Evolutionary conservation across 176 grass and related monocot genomes (phyloP).

Genomic region (Ampelocalamus luodianensis): DNA sequence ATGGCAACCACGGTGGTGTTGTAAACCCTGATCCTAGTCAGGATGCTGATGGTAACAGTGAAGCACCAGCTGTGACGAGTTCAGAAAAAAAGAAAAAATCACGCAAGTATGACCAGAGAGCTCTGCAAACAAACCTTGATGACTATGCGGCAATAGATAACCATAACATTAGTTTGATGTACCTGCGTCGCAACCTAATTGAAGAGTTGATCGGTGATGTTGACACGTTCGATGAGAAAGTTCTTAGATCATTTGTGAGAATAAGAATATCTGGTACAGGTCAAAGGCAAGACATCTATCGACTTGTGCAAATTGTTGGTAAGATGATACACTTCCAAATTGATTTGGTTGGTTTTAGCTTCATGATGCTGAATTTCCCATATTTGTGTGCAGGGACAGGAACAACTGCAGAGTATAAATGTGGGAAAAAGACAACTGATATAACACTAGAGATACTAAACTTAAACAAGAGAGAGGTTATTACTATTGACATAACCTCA

Average conservation of each 20-base stretch:
- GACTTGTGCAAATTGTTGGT: conserved; percentile 98
- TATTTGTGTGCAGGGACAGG: conserved; percentile 69
- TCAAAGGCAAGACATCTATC: conserved; percentile 94
- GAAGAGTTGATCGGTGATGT: conserved; percentile 83
- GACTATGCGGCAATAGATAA: conserved; percentile 96
- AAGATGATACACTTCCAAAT: conserved; percentile 51
- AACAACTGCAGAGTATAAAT: conserved; percentile 83
- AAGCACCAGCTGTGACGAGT: conserved; percentile 64
- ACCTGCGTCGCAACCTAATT: conserved; percentile 89
- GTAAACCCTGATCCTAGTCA: conserved; percentile 86
- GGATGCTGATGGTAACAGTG: conserved; percentile 78
- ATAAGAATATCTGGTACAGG: conserved; percentile 83
- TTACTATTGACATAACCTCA: conserved; percentile 96
- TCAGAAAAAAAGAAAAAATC: conserved; percentile 80
- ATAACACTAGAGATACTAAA: conserved; percentile 96
- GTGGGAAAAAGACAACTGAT: conserved; percentile 90
- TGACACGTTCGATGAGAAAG: conserved; percentile 74
- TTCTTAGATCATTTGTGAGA: conserved; percentile 96
- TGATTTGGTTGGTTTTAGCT: conserved; percentile 23
- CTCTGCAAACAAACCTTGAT: conserved; percentile 71
- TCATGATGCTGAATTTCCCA: conserved; percentile 44
- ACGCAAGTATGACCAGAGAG: conserved; percentile 61
- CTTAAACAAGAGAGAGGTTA: conserved; percentile 90
- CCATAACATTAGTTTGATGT: conserved; percentile 92
- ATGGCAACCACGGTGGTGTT: conserved; percentile 95